Conservation (phyloP, 345 rosid species). For the Salix exigua region DNA sequence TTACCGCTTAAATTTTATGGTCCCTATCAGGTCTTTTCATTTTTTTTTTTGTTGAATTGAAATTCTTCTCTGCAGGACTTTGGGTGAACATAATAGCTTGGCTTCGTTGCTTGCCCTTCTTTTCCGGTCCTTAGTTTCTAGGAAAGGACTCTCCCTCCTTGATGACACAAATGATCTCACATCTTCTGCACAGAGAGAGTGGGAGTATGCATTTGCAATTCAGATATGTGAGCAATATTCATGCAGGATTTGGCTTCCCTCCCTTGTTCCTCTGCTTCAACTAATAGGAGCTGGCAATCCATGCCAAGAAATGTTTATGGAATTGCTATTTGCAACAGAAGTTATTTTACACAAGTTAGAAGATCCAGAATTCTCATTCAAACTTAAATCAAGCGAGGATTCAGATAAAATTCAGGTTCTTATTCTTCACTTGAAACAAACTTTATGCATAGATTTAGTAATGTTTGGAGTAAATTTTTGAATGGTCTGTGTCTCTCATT, state of each 20-base stretch:
- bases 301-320: constrained; percentile 33
- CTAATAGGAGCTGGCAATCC: constrained; percentile 33
- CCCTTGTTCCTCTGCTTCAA: constrained; percentile 59
- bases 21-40: constrained; percentile 4
- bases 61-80: constrained; percentile 48
- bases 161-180: constrained; percentile 22
- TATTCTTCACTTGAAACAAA: not conserved
- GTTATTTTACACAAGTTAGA: constrained; percentile 64
- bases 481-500: not conserved
- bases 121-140: constrained; percentile 55
- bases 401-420: constrained; percentile 65
- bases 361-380: constrained; percentile 74
- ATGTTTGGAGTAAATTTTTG: not conserved
- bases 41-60: not conserved
- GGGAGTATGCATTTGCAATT: constrained; percentile 80
- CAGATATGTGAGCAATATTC: constrained; percentile 76
- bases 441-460: not conserved
- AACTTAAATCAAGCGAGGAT: constrained; percentile 53
- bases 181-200: constrained; percentile 46
- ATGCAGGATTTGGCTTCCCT: constrained; percentile 78
- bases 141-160: constrained; percentile 43
- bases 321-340: constrained; percentile 52
- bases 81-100: constrained; percentile 75
- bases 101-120: constrained; percentile 74
- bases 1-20: constrained; percentile 1